Evolutionary conservation across 495 filamentous ascomycete species (phyloP), one percentile per base, ranked within the genome.

Genomic region (Penicillium angulare): DNA sequence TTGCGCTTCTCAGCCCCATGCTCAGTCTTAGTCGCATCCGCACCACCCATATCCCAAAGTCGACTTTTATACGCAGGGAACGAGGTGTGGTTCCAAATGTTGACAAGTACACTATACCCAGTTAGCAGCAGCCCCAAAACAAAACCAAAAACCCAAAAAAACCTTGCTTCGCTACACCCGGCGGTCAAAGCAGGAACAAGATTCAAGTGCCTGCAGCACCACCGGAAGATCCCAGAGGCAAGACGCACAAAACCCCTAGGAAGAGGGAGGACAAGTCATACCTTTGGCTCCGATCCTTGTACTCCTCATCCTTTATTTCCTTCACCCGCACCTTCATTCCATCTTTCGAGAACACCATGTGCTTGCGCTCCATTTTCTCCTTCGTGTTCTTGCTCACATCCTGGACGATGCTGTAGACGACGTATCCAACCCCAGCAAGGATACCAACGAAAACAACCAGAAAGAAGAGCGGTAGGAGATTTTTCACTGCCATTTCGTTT

Each of bases 301-400:
- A 92, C 18, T 80, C 79, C 79, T 96, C 92, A 51, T 82, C 79
- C 43, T 76, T 73, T 21, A 90, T 57, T 51, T 92, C 80, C 74
- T 86, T 87, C 40, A 96, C 84, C 16, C 83, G 82, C 34, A 97
- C 88, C 59, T 83, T 86, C 73, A 92, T 72, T 12, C 92, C 92
- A 52, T 95, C 90, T 67, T 87, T 91, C 24, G 87, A 85, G 65
- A 95, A 84, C 24, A 81, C 72, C 22, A 96, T 76, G 62, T 96
- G 84, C 73, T 87, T 88, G 67, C 83, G 80, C 73, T 89, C 87
- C 84, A 97, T 87, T 62, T 87, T 86, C 60, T 84, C 73, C 31
- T 73, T 78, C 22, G 89, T 87, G 47, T 81, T 79, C 43, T 81
- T 73, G 50, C 83, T 78, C 52, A 96, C 84, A 60, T 89, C 80